A percentile compares a stretch with the other conserved stretches of the same genome.
Conservation (phyloP, 495 filamentous ascomycete genomes). For the Aspergillus sclerotioniger region DNA sequence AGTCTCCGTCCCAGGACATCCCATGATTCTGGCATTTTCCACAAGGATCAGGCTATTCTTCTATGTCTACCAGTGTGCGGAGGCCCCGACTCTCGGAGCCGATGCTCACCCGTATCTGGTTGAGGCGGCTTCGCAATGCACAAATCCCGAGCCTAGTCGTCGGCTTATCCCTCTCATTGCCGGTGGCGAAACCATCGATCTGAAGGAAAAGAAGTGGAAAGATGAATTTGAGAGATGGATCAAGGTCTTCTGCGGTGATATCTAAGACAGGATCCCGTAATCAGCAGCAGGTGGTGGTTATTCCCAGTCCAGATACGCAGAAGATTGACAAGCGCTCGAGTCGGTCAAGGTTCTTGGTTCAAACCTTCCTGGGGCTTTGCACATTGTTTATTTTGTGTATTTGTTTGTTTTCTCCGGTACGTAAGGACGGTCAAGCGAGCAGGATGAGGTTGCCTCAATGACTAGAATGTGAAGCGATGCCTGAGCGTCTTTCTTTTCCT, state of each 20-base stretch:
- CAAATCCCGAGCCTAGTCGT: slow-evolving; percentile 9
- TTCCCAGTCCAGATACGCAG: not conserved
- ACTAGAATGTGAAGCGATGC: no score
- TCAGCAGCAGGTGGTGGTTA: not conserved
- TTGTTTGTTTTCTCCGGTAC: no score
- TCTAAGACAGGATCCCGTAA: slow-evolving; percentile 17
- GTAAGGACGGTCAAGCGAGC: no score
- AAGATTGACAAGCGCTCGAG: not conserved
- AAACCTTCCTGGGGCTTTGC: no score
- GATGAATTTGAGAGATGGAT: slow-evolving; percentile 15
- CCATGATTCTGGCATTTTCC: slow-evolving; percentile 17
- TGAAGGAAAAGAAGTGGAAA: slow-evolving; percentile 7
- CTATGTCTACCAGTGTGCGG: slow-evolving; percentile 10
- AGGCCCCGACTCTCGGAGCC: not conserved
- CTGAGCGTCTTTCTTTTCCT: no score
- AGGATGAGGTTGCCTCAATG: no score
- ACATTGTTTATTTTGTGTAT: no score
- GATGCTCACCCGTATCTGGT: slow-evolving; percentile 1
- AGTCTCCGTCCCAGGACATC: not conserved
- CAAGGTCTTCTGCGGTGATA: not conserved
- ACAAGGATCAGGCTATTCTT: slow-evolving; percentile 19
- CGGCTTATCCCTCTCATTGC: slow-evolving; percentile 18
- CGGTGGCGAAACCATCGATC: slow-evolving; percentile 8
- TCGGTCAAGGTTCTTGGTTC: no score
- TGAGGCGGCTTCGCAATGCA: slow-evolving; percentile 12